phyloP scores from a whole-genome alignment of 1,284 basidiomycete genomes.

The Boletus smithii region DNA sequence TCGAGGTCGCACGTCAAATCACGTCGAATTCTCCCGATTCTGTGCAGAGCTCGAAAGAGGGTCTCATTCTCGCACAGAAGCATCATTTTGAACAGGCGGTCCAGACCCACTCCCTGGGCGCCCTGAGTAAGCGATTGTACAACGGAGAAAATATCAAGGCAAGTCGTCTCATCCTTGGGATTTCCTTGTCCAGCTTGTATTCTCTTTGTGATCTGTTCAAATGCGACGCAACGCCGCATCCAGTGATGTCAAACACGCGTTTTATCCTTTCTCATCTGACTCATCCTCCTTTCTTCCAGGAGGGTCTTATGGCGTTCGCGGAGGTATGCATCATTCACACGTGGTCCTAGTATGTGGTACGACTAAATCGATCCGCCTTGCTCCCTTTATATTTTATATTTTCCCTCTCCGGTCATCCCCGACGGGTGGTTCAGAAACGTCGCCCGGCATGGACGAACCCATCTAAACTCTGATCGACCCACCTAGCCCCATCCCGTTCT shows the following conservation, averaged over 20 bases:
- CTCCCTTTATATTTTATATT: too few relatives aligned
- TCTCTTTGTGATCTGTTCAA: too few relatives aligned
- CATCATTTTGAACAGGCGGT: constrained; percentile 56
- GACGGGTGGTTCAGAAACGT: constrained; percentile 60
- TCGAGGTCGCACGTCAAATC: constrained; percentile 63
- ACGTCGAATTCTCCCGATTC: constrained; percentile 74
- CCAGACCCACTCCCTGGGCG: constrained; percentile 45
- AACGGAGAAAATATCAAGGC: constrained; percentile 73
- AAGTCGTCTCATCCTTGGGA: constrained; percentile 7
- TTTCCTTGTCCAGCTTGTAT: too few relatives aligned
- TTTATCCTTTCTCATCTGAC: constrained; percentile 10
- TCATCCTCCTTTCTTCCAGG: constrained; percentile 27
- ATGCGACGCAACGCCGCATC: too few relatives aligned
- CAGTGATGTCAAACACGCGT: background rate
- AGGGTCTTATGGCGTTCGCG: constrained; percentile 46
- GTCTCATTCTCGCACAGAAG: constrained; percentile 53
- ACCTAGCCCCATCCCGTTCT: too few relatives aligned
- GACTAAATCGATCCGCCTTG: background rate
- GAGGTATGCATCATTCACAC: constrained; percentile 36
- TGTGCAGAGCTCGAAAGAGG: constrained; percentile 74
- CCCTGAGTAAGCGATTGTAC: constrained; percentile 57
- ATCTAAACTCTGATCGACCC: constrained; percentile 47
- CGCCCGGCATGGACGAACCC: constrained; percentile 58
- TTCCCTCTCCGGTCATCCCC: too few relatives aligned
- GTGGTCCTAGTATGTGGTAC: constrained; percentile 15